Conservation (phyloP, 768 basidiomycete genomes). For the Hypholoma fasciculare region DNA sequence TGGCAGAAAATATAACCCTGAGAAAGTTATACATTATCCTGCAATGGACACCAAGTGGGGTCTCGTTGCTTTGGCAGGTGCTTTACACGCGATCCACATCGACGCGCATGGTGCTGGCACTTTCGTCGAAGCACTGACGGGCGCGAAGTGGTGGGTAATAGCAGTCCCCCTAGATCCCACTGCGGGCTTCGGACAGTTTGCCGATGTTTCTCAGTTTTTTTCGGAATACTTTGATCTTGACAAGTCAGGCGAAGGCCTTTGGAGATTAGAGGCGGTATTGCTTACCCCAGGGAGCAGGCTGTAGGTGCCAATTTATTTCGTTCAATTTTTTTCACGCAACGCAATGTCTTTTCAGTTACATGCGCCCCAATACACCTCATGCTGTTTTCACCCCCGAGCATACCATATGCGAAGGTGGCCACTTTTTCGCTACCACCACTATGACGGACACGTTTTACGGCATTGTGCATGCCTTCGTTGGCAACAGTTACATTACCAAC, state of each 20-base stretch:
- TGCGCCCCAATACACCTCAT: constrained; percentile 7
- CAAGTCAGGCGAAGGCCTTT: background rate
- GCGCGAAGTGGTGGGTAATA: too few relatives aligned
- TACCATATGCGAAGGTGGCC: background rate
- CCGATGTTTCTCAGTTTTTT: too few relatives aligned
- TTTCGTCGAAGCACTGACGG: too few relatives aligned
- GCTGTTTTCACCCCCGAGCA: constrained; percentile 1
- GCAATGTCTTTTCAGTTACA: background rate
- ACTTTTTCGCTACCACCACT: background rate
- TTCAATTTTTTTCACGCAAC: background rate
- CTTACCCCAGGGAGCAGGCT: background rate
- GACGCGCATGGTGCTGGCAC: too few relatives aligned
- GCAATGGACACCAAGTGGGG: too few relatives aligned
- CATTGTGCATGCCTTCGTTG: background rate
- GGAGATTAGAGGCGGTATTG: background rate
- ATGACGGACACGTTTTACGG: background rate
- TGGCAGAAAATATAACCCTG: too few relatives aligned
- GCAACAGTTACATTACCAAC: background rate
- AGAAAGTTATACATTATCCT: too few relatives aligned
- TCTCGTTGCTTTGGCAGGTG: too few relatives aligned
- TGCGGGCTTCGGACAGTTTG: too few relatives aligned
- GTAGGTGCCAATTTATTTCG: background rate
- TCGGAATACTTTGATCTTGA: background rate
- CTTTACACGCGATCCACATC: too few relatives aligned
- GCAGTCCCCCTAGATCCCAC: too few relatives aligned